Conservation (phyloP, 2,329 filamentous ascomycete genomes). For the Hymenoscyphus occultus region DNA sequence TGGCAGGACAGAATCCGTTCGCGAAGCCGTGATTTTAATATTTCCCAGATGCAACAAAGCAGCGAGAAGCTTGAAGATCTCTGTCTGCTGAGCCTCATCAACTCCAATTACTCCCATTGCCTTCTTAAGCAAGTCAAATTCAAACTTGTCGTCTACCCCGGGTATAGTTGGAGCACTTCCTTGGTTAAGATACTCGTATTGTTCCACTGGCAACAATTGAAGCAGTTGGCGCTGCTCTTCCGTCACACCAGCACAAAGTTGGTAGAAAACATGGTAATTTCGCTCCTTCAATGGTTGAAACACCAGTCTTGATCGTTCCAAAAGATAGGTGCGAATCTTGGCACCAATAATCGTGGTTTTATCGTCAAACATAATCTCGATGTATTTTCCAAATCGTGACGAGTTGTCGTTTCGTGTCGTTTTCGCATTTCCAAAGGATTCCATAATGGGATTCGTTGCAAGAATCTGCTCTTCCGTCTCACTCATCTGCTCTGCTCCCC, state of each 20-base stretch:
- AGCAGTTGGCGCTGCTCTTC: slow-evolving; percentile 79
- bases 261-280: slow-evolving; percentile 99
- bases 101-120: slow-evolving; percentile 90
- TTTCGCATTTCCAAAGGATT: slow-evolving; percentile 98
- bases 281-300: slow-evolving; percentile 97
- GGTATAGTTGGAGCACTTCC: slow-evolving; percentile 88
- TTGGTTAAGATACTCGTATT: slow-evolving; percentile 96
- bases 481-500: slow-evolving; percentile 79
- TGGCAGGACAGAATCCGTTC: slow-evolving; percentile 81
- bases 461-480: slow-evolving; percentile 98
- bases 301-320: slow-evolving; percentile 92
- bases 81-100: slow-evolving; percentile 65
- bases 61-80: slow-evolving; percentile 87
- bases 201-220: slow-evolving; percentile 74
- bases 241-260: slow-evolving; percentile 88
- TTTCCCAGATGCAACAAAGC: slow-evolving; percentile 93
- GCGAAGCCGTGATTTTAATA: slow-evolving; percentile 88
- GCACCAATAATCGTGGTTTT: slow-evolving; percentile 95
- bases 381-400: slow-evolving; percentile 98
- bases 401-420: slow-evolving; percentile 99
- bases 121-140: slow-evolving; percentile 83
- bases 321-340: slow-evolving; percentile 91
- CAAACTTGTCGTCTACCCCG: slow-evolving; percentile 91
- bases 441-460: slow-evolving; percentile 98
- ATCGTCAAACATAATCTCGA: slow-evolving; percentile 98